phyloP scores from a whole-genome alignment of 225 moss, liverwort and hornwort species.

The Climacium dendroides region DNA sequence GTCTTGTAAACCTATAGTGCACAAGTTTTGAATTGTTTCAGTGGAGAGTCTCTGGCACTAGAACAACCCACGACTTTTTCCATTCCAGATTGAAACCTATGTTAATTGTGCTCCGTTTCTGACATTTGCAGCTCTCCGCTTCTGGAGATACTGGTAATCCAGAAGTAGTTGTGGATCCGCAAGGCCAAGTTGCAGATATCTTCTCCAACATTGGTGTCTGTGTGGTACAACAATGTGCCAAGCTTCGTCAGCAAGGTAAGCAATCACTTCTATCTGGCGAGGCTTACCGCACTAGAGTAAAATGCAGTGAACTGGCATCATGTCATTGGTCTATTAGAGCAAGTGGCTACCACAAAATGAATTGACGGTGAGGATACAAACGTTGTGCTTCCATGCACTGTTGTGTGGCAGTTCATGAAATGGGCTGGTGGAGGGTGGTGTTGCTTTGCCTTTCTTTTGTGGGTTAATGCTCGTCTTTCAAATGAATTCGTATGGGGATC shows the following conservation, averaged over 20 bases:
- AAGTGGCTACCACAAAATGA: neutral
- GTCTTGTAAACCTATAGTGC: neutral
- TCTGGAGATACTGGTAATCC: conserved; percentile 87
- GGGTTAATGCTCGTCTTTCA: neutral
- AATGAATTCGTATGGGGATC: neutral
- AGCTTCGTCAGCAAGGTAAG: conserved; percentile 88
- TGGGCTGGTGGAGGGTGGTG: neutral
- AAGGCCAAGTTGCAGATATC: conserved; percentile 63
- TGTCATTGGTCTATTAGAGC: neutral
- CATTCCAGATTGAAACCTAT: neutral
- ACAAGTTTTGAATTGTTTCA: neutral
- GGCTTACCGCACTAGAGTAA: neutral
- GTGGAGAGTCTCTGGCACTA: neutral
- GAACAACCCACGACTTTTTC: neutral
- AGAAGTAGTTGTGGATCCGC: conserved; percentile 93
- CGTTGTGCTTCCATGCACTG: neutral
- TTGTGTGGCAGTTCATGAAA: neutral
- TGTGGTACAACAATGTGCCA: conserved; percentile 96
- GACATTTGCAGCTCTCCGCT: conserved; percentile 70
- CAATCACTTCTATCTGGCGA: neutral
- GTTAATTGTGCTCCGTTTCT: neutral
- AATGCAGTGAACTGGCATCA: neutral
- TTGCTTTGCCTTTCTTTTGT: neutral
- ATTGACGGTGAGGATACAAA: neutral
- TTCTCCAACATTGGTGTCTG: conserved; percentile 93